A percentile compares a stretch with the other conserved stretches of the same genome.
Evolutionary conservation across 768 basidiomycete genomes (phyloP).

Genomic region (Pleurotus giganteus): DNA sequence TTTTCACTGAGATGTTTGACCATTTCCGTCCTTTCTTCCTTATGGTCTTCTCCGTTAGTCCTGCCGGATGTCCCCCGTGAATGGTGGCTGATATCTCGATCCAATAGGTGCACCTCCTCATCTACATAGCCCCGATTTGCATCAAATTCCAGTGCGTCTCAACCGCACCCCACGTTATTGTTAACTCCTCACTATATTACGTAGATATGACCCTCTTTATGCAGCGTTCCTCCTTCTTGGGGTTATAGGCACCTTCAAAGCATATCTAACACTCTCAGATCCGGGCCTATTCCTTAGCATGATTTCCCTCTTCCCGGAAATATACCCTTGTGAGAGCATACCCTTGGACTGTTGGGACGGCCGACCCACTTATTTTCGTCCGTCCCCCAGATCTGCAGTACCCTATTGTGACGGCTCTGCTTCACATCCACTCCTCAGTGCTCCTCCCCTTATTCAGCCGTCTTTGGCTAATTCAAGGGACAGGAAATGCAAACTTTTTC

Average conservation of each 20-base stretch:
- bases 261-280: conserved; percentile 90
- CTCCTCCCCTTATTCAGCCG: conserved; percentile 90
- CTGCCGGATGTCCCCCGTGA: neutral
- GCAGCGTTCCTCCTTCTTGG: conserved; percentile 76
- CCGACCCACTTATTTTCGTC: conserved; percentile 1
- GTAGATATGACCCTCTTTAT: conserved; percentile 82
- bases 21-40: conserved; percentile 96
- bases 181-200: neutral
- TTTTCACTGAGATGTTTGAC: conserved; percentile 99
- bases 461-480: conserved; percentile 87
- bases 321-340: conserved; percentile 65
- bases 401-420: conserved; percentile 78
- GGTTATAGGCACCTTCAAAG: conserved; percentile 80
- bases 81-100: neutral
- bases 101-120: conserved; percentile 70
- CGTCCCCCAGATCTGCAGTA: conserved; percentile 67
- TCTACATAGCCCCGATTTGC: conserved; percentile 82
- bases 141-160: conserved; percentile 77
- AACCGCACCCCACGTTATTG: neutral
- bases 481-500: conserved; percentile 98
- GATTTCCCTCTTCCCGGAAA: conserved; percentile 80
- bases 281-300: conserved; percentile 83
- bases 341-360: neutral
- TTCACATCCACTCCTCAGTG: conserved; percentile 80
- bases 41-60: conserved; percentile 86